Percentiles rank a stretch among this genome's conserved stretches.
Evolutionary conservation across 495 filamentous ascomycete genomes (phyloP).

Genomic region (Penicillium lividum): DNA sequence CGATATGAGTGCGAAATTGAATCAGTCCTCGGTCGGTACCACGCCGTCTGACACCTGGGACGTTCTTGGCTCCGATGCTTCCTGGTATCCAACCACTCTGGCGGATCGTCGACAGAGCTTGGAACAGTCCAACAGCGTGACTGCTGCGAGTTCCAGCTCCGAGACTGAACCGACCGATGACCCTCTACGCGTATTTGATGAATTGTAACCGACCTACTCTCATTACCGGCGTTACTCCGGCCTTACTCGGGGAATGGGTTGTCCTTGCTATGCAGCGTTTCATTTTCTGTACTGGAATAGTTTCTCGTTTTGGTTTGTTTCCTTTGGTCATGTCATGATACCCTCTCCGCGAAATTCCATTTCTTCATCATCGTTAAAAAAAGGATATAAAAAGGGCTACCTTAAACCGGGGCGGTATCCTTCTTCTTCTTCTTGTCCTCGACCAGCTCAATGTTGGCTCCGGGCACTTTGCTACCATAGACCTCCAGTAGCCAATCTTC

Average conservation of each 20-base stretch:
- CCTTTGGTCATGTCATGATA: conserved; percentile 31
- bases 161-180: conserved; percentile 23
- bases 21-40: conserved; percentile 7
- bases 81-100: conserved; percentile 25
- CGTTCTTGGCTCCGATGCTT: conserved; percentile 3
- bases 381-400: not conserved
- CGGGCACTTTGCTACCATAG: conserved; percentile 77
- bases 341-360: conserved; percentile 15
- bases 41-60: conserved; percentile 15
- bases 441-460: conserved; percentile 90
- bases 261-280: not conserved
- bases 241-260: not conserved
- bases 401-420: conserved; percentile 9
- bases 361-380: conserved; percentile 7
- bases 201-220: conserved; percentile 27
- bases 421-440: conserved; percentile 88
- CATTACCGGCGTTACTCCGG: not conserved
- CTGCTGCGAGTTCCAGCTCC: conserved; percentile 6
- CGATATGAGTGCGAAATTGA: conserved; percentile 1
- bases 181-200: conserved; percentile 36
- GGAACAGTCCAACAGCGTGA: not conserved
- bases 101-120: conserved; percentile 24
- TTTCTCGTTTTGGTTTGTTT: conserved; percentile 11
- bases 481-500: conserved; percentile 85
- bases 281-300: not conserved